Evolutionary conservation across 345 rosid species (phyloP).

Genomic region (Populus nigra): DNA sequence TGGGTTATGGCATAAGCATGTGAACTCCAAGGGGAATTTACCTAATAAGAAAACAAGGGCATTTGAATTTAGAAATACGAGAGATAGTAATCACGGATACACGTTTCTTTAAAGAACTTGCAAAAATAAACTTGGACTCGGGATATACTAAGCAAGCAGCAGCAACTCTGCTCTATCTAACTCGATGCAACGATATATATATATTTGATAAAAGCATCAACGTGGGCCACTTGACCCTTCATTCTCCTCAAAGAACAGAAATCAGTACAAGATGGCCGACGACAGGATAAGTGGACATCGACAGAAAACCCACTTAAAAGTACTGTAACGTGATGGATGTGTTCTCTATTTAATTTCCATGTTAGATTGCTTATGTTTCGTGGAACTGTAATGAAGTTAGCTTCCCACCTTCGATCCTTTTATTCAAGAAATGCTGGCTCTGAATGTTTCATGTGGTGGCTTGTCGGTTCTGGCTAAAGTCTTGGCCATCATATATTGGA

Average conservation of each 20-base stretch:
- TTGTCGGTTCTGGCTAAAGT: not conserved
- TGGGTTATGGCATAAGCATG: not conserved
- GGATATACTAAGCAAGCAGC: not conserved
- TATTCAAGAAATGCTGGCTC: too few species aligned
- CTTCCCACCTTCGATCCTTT: not conserved
- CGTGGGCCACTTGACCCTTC: slow-evolving; percentile 58
- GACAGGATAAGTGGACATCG: slow-evolving; percentile 65
- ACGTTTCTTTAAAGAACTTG: too few species aligned
- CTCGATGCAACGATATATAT: slow-evolving; percentile 37
- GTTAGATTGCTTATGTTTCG: not conserved
- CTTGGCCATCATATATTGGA: not conserved
- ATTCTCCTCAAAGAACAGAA: slow-evolving; percentile 51
- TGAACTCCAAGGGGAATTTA: too few species aligned
- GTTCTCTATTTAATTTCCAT: not conserved
- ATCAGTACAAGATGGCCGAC: slow-evolving; percentile 17
- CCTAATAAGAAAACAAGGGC: too few species aligned
- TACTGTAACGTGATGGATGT: not conserved
- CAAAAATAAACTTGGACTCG: not conserved
- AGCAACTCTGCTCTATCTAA: slow-evolving; percentile 53
- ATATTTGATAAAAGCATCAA: slow-evolving; percentile 30
- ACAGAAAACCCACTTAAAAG: slow-evolving; percentile 50
- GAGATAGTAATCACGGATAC: too few species aligned
- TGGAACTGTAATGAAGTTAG: not conserved
- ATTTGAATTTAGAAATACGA: too few species aligned
- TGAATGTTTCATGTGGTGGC: not conserved